Evolutionary conservation across 805 yeast genomes (phyloP), one percentile per base, ranked within the genome.

Genomic region (Kluyveromyces dobzhanskii): DNA sequence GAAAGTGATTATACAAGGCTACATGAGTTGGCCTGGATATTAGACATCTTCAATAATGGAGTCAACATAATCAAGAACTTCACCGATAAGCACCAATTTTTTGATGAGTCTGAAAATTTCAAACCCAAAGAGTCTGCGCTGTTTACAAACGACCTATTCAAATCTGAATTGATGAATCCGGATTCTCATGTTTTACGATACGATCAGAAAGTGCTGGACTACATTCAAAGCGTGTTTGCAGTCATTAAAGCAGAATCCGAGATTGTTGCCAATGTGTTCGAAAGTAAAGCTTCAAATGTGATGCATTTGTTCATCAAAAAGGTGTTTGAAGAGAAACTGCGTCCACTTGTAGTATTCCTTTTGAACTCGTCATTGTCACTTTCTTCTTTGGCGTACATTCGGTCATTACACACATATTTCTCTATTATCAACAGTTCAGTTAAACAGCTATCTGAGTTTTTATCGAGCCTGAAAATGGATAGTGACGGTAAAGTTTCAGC

Each of bases 41-140:
- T 88, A 36, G 73, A 78, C 38, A 84, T 78, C 44, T 90, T 79
- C 65, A 88, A 90, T 54, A 90, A 86, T 14, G 96, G 96, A 10
- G 70, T 75, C 9, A 78, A 81, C 42, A 90, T 88, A 7, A 81
- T 85, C 7, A 85, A 80, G 54, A 77, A 80, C 35, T 90, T 85
- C 61, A 83, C 88, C 30, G 78, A 76, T 54, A 86, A 84, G 54
- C 85, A 84, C 54, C 82, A 78, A 35, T 72, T 80, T 42, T 82
- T 88, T 57, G 66, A 62, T 35, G 50, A 59, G 48, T 62, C 58
- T 28, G 53, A 45, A 17, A 56, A 57, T 14, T 50, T 58, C 23
- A 60, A 56, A 31, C 40, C 53, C 6, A 54, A 59, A 23, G 61
- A 50, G 17, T 48, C 45, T 11, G 50, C 62, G 26, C 42, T 47